Conservation (phyloP, 805 yeast genomes). For the Pichia sporocuriosa region DNA sequence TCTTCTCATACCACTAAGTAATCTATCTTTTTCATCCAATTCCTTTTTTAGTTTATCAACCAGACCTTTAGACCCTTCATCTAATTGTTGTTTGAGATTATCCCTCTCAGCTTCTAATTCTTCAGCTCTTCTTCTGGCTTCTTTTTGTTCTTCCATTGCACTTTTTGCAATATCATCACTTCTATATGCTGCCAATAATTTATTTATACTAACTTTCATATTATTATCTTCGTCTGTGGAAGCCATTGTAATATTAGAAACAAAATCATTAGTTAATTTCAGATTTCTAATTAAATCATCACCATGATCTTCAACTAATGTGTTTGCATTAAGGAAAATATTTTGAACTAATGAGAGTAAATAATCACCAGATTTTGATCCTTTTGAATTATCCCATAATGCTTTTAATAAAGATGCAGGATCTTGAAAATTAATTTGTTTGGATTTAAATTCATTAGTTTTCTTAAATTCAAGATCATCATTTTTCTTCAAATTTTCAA, state of each 20-base stretch:
- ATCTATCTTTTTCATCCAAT: constrained; percentile 53
- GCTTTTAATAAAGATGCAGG: constrained; percentile 64
- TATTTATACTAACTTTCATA: constrained; percentile 69
- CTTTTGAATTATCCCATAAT: constrained; percentile 50
- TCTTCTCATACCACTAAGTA: constrained; percentile 53
- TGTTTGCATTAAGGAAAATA: constrained; percentile 42
- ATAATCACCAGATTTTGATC: constrained; percentile 52
- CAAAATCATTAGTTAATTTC: constrained; percentile 47
- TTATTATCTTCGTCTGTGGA: constrained; percentile 55
- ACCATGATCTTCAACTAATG: constrained; percentile 18
- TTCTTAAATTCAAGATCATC: constrained; percentile 38
- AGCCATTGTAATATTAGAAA: constrained; percentile 47
- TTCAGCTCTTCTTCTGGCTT: constrained; percentile 32
- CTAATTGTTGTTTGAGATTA: constrained; percentile 22
- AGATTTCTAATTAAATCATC: constrained; percentile 48
- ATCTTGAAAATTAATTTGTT: constrained; percentile 54
- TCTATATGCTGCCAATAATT: constrained; percentile 60
- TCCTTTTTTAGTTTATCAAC: constrained; percentile 55
- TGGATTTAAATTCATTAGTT: constrained; percentile 32
- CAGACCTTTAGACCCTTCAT: constrained; percentile 70
- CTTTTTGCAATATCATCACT: constrained; percentile 82
- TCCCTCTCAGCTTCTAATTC: constrained; percentile 40
- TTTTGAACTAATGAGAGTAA: constrained; percentile 62
- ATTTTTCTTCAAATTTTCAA: constrained; percentile 32
- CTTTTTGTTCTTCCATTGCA: constrained; percentile 46